A percentile compares a stretch with the other conserved stretches of the same genome.
Conservation (phyloP, 1,139 yeast genomes). For the Yarrowia galli region DNA sequence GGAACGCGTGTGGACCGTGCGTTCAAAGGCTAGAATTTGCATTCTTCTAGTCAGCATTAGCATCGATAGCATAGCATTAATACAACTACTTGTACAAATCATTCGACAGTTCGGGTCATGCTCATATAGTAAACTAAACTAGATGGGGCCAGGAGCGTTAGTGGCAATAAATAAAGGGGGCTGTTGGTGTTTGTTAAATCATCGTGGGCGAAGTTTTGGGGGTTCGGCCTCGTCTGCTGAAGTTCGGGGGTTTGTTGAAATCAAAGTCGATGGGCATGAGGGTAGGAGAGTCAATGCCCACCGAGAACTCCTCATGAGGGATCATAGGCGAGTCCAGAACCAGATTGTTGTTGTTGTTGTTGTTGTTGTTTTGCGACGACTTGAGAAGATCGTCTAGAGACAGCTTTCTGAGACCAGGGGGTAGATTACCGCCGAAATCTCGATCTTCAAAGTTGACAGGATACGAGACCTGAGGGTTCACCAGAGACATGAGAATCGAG, state of each 20-base stretch:
- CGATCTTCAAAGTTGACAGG: background rate
- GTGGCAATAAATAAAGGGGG: slow-evolving; percentile 23
- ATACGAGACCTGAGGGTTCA: slow-evolving; percentile 20
- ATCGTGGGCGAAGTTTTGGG: slow-evolving; percentile 20
- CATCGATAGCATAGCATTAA: slow-evolving; percentile 9
- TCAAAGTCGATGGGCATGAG: slow-evolving; percentile 21
- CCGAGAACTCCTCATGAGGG: slow-evolving; percentile 25
- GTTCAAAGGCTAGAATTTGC: slow-evolving; percentile 4
- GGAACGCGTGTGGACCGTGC: too few relatives aligned
- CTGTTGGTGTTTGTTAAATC: too few relatives aligned
- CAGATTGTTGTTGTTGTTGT: background rate
- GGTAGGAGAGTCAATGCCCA: slow-evolving; percentile 23
- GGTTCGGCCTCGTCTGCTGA: slow-evolving; percentile 20
- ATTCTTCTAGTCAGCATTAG: slow-evolving; percentile 14
- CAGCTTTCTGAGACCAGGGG: slow-evolving; percentile 25
- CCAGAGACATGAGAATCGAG: slow-evolving; percentile 24
- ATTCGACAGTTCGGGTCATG: background rate
- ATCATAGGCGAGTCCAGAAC: slow-evolving; percentile 20
- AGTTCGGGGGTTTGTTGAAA: slow-evolving; percentile 22
- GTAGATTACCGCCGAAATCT: background rate
- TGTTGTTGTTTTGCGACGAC: background rate
- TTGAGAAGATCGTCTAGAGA: slow-evolving; percentile 9
- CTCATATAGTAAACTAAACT: background rate
- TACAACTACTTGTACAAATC: background rate
- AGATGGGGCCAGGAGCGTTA: slow-evolving; percentile 11